Evolutionary conservation across 1,284 basidiomycete species (phyloP).

Genomic region (Rhodotorula glutinis): DNA sequence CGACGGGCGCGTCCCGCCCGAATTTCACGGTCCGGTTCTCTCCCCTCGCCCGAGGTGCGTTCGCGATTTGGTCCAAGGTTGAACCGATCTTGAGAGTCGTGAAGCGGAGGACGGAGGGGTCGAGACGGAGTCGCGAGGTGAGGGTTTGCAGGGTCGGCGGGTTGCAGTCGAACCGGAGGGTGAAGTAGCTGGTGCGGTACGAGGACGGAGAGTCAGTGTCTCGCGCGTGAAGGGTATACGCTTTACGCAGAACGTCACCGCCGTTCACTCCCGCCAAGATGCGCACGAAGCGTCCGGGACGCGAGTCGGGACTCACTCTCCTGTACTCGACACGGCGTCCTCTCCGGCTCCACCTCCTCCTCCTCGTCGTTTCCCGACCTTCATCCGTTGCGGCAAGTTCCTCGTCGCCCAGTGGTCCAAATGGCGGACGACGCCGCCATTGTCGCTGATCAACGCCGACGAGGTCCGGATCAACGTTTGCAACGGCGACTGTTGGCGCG

Average conservation of each 20-base stretch:
- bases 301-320: conserved; percentile 35
- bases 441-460: conserved; percentile 32
- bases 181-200: conserved; percentile 36
- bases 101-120: conserved; percentile 43
- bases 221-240: no score
- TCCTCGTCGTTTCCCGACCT: conserved; percentile 29
- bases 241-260: no score
- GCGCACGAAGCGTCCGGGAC: no score
- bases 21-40: neutral
- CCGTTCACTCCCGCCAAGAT: no score
- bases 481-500: conserved; percentile 32
- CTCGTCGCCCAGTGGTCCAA: conserved; percentile 42
- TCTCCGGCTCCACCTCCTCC: conserved; percentile 23
- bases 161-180: conserved; percentile 43
- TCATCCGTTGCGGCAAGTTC: conserved; percentile 37
- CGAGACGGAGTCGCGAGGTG: conserved; percentile 38
- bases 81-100: conserved; percentile 38
- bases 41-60: neutral
- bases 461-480: conserved; percentile 36
- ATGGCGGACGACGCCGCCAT: conserved; percentile 41
- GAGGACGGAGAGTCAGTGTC: neutral
- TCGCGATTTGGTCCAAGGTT: conserved; percentile 16
- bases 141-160: conserved; percentile 41
- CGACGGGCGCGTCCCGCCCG: conserved; percentile 1
- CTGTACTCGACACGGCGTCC: conserved; percentile 17